Base-by-base conservation (phyloP, 306 rosid genomes). In the Macrotyloma uniflorum region DNA sequence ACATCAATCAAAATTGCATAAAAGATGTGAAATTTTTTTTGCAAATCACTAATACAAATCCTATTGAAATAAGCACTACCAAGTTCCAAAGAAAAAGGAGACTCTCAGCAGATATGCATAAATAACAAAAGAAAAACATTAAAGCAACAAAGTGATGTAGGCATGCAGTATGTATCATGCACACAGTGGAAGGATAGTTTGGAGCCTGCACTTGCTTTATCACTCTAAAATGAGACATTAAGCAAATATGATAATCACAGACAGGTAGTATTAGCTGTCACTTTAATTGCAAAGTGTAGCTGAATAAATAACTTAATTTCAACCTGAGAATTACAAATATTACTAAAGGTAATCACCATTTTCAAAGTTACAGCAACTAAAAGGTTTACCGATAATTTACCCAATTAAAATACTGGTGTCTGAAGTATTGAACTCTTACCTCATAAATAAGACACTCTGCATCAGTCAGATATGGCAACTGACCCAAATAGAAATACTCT, bases 401-500 rank as follows among this genome's bases (percentile, higher is more conserved):
- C 64, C 46, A 79, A 57, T 67, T 22, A 77, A 62, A 59, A 72
- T 62, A 72, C 8, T 40, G 11, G 63, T 83, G 65, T 53, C 54
- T 35, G 51, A 80, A 35, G 57, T 64, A 26, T 53, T 53, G 49
- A 36, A 38, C 59, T 74, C 84, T 86, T 87, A 90, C 99, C 99
- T 95, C 97, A 74, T 86, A 95, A 70, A 88, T 82, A 79, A 93
- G 86, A 75, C 90, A 87, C 78, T 88, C 97, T 16, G 51, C 71
- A 73, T 84, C 80, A 72, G 92, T 89, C 64, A 95, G 86, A 84
- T 93, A 95, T 1, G 99, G 99, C 86, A 95, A 83, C 70, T 95
- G 80, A 68, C 99, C 99, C 68, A 95, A 93, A 87, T 64, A 95
- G 87, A 67, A 95, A 91, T 91, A 90, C 32, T 89, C 99, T 74